Evolutionary conservation across 129 eudicot species (phyloP).

Genomic region (Arctium minus): DNA sequence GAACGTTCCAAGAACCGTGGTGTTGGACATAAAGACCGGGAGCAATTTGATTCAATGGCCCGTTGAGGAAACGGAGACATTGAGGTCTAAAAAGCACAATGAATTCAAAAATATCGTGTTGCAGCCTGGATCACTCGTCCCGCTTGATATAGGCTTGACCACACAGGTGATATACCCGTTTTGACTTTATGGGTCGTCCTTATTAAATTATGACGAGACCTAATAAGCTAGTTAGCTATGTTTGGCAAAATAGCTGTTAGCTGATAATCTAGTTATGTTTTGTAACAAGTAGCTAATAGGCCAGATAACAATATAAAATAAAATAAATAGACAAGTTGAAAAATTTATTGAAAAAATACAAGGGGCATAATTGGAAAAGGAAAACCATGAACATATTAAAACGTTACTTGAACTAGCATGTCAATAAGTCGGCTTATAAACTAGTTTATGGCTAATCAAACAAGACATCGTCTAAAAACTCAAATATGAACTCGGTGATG

Average conservation of each 20-base stretch:
- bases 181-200: neutral
- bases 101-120: constrained; percentile 20
- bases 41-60: constrained; percentile 57
- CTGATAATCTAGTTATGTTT: neutral
- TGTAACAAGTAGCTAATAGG: no score
- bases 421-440: no score
- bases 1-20: constrained; percentile 48
- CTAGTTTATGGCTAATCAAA: no score
- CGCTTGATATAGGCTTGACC: constrained; percentile 32
- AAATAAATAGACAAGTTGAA: neutral
- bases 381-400: no score
- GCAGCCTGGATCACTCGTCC: constrained; percentile 37
- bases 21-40: constrained; percentile 42
- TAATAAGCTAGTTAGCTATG: neutral
- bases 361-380: no score
- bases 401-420: neutral
- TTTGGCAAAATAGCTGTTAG: neutral
- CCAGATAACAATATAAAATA: neutral
- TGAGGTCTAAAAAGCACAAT: constrained; percentile 17
- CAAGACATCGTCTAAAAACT: neutral
- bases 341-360: no score
- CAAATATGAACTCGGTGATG: neutral
- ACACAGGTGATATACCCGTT: constrained; percentile 32
- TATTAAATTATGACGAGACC: neutral
- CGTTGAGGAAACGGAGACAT: constrained; percentile 36